Evolutionary conservation across 2,329 filamentous ascomycete species (phyloP).

Genomic region (Zymoseptoria brevis): DNA sequence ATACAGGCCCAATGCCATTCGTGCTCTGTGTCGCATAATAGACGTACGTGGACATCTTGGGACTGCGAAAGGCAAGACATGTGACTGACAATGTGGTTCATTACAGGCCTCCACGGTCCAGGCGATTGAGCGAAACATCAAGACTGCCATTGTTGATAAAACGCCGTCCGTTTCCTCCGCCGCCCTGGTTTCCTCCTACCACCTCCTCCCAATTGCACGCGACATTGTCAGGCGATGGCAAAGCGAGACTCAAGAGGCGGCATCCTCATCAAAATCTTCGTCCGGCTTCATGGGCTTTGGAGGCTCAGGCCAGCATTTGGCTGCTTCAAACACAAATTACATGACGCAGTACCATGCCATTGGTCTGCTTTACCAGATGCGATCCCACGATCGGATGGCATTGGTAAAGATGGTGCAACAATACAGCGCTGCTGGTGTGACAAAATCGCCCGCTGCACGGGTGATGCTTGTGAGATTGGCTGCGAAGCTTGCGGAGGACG

Average conservation of each 20-base stretch:
- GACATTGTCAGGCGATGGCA: constrained; percentile 97
- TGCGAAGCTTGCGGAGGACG: constrained; percentile 89
- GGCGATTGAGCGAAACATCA: constrained; percentile 96
- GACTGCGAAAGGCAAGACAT: background rate
- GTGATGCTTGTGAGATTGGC: constrained; percentile 89
- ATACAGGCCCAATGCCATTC: constrained; percentile 91
- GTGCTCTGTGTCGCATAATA: constrained; percentile 91
- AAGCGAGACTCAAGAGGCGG: constrained; percentile 95
- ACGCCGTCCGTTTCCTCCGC: constrained; percentile 95
- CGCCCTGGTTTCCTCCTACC: constrained; percentile 92
- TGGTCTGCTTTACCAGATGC: constrained; percentile 95
- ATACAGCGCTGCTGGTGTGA: constrained; percentile 80
- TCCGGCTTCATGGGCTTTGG: constrained; percentile 90
- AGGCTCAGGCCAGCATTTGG: constrained; percentile 65
- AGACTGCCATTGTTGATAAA: constrained; percentile 98
- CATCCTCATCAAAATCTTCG: constrained; percentile 79
- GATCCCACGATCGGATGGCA: constrained; percentile 94
- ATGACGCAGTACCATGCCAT: constrained; percentile 99
- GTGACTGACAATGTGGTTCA: background rate
- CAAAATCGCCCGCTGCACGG: constrained; percentile 90
- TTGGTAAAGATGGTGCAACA: constrained; percentile 99
- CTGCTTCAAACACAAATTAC: constrained; percentile 73
- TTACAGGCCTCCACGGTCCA: constrained; percentile 85
- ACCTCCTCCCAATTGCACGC: constrained; percentile 88
- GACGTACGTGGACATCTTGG: constrained; percentile 54